Evolutionary conservation across 1,284 basidiomycete genomes (phyloP).

Genomic region (Hymenochaete sp.): DNA sequence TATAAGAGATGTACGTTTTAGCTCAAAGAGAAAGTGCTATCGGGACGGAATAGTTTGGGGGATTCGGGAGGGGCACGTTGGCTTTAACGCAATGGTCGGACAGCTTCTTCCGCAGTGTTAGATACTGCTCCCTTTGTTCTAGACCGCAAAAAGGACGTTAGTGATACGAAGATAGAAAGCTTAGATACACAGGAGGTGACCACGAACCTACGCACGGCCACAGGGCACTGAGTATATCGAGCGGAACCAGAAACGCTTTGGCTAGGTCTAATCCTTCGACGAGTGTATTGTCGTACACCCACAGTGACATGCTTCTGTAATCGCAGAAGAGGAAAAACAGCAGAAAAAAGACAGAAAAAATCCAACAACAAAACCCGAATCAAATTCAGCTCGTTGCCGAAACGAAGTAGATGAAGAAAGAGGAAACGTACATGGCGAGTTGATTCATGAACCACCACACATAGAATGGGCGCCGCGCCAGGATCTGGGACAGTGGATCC

Average conservation of each 20-base stretch:
- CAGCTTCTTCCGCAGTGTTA: conserved; percentile 18
- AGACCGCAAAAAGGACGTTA: background rate
- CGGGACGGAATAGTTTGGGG: background rate
- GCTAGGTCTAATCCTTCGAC: conserved; percentile 56
- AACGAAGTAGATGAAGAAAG: conserved; percentile 10
- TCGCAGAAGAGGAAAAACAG: conserved; percentile 11
- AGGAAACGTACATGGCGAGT: conserved; percentile 51
- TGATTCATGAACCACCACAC: conserved; percentile 65
- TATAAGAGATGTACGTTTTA: too few species aligned
- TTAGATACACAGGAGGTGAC: background rate
- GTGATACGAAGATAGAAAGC: background rate
- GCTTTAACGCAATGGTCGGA: conserved; percentile 19
- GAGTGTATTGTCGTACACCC: conserved; percentile 52
- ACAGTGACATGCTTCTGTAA: conserved; percentile 54
- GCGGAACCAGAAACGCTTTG: conserved; percentile 50
- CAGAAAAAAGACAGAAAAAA: background rate
- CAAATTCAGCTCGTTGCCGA: background rate
- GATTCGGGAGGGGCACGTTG: conserved; percentile 2
- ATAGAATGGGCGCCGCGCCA: conserved; percentile 59
- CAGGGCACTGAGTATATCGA: conserved; percentile 57
- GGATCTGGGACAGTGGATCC: conserved; percentile 39
- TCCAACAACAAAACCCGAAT: background rate
- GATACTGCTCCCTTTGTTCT: conserved; percentile 20
- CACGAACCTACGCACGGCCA: conserved; percentile 62
- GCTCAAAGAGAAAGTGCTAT: background rate